Evolutionary conservation across 106 monocot genomes (phyloP).

Genomic region (Platanthera zijinensis): DNA sequence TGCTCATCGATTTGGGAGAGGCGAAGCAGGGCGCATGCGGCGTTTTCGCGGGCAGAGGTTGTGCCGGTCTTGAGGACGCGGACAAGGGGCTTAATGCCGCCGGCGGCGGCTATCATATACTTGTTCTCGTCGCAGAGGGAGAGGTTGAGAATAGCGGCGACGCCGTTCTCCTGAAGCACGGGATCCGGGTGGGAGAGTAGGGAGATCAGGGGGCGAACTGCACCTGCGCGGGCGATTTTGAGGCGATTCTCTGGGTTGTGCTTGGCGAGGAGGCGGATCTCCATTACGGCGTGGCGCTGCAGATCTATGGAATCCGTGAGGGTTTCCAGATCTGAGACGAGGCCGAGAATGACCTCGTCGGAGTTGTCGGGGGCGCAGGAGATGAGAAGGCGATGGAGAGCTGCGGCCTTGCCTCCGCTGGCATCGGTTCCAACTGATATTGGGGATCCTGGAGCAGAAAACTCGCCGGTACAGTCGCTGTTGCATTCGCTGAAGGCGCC

Average conservation of each 20-base stretch:
- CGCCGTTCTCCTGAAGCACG: slow-evolving; percentile 34
- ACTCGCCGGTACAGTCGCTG: slow-evolving; percentile 49
- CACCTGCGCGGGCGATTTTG: slow-evolving; percentile 42
- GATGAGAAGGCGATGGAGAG: slow-evolving; percentile 19
- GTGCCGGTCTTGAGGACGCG: slow-evolving; percentile 33
- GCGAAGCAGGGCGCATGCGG: slow-evolving; percentile 52
- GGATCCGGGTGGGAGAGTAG: slow-evolving; percentile 43
- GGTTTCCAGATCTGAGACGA: slow-evolving; percentile 42
- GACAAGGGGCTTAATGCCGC: slow-evolving; percentile 45
- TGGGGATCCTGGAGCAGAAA: slow-evolving; percentile 10
- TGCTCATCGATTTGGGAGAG: slow-evolving; percentile 39
- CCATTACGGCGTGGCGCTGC: slow-evolving; percentile 40
- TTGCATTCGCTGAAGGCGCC: slow-evolving; percentile 49
- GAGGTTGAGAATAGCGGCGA: slow-evolving; percentile 44
- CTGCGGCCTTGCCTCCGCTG: neutral
- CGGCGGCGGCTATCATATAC: slow-evolving; percentile 38
- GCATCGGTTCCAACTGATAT: neutral
- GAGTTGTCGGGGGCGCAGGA: slow-evolving; percentile 25
- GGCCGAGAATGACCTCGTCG: slow-evolving; percentile 21
- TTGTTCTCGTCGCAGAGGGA: slow-evolving; percentile 57
- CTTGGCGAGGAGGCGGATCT: slow-evolving; percentile 50
- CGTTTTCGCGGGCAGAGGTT: slow-evolving; percentile 42
- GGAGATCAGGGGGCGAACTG: slow-evolving; percentile 36
- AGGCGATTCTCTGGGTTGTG: slow-evolving; percentile 42
- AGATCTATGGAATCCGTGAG: slow-evolving; percentile 22